Base-by-base conservation (phyloP, 1,284 basidiomycete species). In the Mycosarcoma maydis region DNA sequence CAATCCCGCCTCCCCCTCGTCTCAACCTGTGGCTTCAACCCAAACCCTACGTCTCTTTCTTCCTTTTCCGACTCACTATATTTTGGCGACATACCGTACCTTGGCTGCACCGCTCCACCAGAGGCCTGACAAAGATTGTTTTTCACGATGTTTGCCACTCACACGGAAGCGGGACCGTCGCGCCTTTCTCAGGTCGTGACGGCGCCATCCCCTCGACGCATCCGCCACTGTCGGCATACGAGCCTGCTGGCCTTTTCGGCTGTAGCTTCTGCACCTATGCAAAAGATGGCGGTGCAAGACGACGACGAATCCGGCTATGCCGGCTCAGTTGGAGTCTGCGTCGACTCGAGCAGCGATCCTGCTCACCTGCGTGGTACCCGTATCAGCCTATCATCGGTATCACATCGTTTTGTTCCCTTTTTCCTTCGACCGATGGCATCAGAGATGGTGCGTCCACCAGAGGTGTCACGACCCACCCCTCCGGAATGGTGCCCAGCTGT, bases 381-480 rank as follows among this genome's bases (percentile, higher is more conserved):
- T 24, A 36, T 36, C 5, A 10, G 37, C 19, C 22, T 37, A 6
- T 32, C 45, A 14, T 56, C 46, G 17, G 38, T 41, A 6, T 53
- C 45, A n/a, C 46, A 45, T 36, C 50, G 61, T 24, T 53, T 16
- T 11, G 19, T 58, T 14, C 50, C 42, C 42, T 36, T 54, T 42
- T 45, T 40, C 26, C 45, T 54, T 4, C 61, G 55, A 22, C 19
- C 50, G 2, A 40, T 69, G 55, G 50, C 59, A 39, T 69, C 66
- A 64, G 59, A 69, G 59, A 69, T 69, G 66, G 66, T 69, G 20
- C 59, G 66, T n/a, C 66, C 66, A 37, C 66, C 66, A 64, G 66
- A 69, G 44, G 19, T 23, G 34, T 30, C 19, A 19, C 13, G 26
- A 19, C 24, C 38, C 10, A 26, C 39, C 32, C 29, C 34, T 13